Evolutionary conservation across 2,329 filamentous ascomycete species (phyloP).

Genomic region (Pseudogymnoascus sp.): DNA sequence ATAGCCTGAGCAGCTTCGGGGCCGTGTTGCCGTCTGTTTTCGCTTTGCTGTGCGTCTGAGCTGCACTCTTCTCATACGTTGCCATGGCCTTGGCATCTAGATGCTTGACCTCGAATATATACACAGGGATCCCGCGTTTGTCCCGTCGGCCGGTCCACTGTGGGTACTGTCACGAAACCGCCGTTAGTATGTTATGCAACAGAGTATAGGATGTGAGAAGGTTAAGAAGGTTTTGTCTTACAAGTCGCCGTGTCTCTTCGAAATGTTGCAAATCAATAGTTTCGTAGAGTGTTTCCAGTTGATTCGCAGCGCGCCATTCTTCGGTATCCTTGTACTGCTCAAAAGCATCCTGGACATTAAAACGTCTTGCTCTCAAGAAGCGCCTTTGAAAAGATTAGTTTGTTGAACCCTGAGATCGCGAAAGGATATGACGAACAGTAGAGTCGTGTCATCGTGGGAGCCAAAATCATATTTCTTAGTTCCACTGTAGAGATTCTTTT

Average conservation of each 20-base stretch:
- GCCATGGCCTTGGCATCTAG: constrained; percentile 77
- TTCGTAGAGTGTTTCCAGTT: constrained; percentile 72
- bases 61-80: constrained; percentile 64
- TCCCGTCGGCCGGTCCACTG: constrained; percentile 93
- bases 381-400: constrained; percentile 47
- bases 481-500: constrained; percentile 56
- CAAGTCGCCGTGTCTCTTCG: constrained; percentile 70
- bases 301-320: constrained; percentile 75
- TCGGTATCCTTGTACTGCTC: constrained; percentile 84
- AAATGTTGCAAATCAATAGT: constrained; percentile 82
- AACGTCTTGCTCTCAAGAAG: constrained; percentile 79
- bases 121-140: constrained; percentile 83
- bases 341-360: constrained; percentile 69
- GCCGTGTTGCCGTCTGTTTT: constrained; percentile 61
- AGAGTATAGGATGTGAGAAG: background rate
- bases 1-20: constrained; percentile 74
- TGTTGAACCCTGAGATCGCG: background rate
- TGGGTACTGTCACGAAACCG: constrained; percentile 57
- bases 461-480: constrained; percentile 36
- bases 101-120: constrained; percentile 79
- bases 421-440: constrained; percentile 51
- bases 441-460: constrained; percentile 64
- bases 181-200: constrained; percentile 22
- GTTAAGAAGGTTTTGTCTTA: constrained; percentile 35
- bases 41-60: constrained; percentile 52